Evolutionary conservation across 2,329 filamentous ascomycete genomes (phyloP).

Genomic region (Intubia oerlemansii): DNA sequence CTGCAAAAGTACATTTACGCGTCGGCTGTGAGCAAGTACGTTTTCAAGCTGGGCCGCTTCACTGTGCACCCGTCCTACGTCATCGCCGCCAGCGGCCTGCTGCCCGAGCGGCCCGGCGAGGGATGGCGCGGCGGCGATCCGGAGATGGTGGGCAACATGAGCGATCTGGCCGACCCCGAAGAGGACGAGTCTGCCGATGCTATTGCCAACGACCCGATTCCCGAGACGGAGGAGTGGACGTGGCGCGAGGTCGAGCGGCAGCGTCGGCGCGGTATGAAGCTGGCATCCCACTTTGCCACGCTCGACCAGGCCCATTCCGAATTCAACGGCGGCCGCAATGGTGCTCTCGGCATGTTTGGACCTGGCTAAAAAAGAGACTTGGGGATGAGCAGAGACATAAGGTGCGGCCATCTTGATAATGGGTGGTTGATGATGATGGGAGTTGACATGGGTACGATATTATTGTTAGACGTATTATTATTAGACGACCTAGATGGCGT

Average conservation of each 20-base stretch:
- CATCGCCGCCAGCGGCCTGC: conserved; percentile 46
- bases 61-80: conserved; percentile 69
- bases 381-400: too few relatives aligned
- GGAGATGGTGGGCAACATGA: conserved; percentile 18
- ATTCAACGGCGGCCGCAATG: conserved; percentile 31
- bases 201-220: too few relatives aligned
- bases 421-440: too few relatives aligned
- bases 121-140: conserved; percentile 29
- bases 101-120: conserved; percentile 46
- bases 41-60: conserved; percentile 60
- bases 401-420: too few relatives aligned
- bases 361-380: conserved; percentile 7
- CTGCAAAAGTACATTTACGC: conserved; percentile 48
- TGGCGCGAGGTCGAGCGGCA: conserved; percentile 35
- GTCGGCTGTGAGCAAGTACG: conserved; percentile 57
- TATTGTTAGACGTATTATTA: too few relatives aligned
- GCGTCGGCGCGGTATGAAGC: conserved; percentile 31
- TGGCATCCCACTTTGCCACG: conserved; percentile 32
- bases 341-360: conserved; percentile 25
- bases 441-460: too few relatives aligned
- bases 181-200: too few relatives aligned
- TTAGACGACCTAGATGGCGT: too few relatives aligned
- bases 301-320: conserved; percentile 29
- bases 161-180: conserved; percentile 16
- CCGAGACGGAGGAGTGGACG: conserved; percentile 26